Base-by-base conservation (phyloP, 192 early-diverging fungal species). In the Gonapodya prolifera region DNA sequence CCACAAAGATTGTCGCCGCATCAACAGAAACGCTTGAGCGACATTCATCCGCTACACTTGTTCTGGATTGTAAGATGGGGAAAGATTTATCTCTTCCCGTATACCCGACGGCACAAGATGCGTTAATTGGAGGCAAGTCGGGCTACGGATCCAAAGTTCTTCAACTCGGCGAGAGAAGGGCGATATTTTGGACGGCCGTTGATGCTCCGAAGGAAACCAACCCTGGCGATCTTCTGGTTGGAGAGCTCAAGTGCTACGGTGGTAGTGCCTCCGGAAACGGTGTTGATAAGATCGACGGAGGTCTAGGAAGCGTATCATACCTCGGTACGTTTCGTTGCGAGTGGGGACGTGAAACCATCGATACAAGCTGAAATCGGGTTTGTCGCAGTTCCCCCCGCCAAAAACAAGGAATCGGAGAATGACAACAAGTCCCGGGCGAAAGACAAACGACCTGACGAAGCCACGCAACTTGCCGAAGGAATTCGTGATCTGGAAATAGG, bases 201-300 rank as follows among this genome's bases (percentile, higher is more conserved):
- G 77, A 77, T 2, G 87, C 83, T 34, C 92, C 94, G 1, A 89
- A 89, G 71, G 91, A 89, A 16, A 92, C 91, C 34, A 87, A 88
- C 73, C 85, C 90, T 1, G 94, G 94, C 1, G 96, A 98, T 82
- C 76, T 92, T 69, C 84, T 98, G 33, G 77, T 88, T 28, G 96
- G 95, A 0, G 85, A 87, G 34, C 80, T 95, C 35, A 76, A 83
- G 17, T 86, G 92, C 61, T 78, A 77, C 80, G 84, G 81, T 77
- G 18, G 83, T 74, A 35, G 81, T 70, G 78, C 74, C 83, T 35
- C 85, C 29, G 80, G 82, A 83, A 78, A 86, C 76, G 86, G 69
- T 80, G 84, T 82, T 80, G 83, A 81, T 70, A 81, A 81, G 1
- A 33, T 79, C 16, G 81, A 82, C 76, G 35, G 32, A 18, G 69